A percentile compares a stretch with the other conserved stretches of the same genome.
phyloP scores from a whole-genome alignment of 305 asterid species.

The Fraxinus ornus region DNA sequence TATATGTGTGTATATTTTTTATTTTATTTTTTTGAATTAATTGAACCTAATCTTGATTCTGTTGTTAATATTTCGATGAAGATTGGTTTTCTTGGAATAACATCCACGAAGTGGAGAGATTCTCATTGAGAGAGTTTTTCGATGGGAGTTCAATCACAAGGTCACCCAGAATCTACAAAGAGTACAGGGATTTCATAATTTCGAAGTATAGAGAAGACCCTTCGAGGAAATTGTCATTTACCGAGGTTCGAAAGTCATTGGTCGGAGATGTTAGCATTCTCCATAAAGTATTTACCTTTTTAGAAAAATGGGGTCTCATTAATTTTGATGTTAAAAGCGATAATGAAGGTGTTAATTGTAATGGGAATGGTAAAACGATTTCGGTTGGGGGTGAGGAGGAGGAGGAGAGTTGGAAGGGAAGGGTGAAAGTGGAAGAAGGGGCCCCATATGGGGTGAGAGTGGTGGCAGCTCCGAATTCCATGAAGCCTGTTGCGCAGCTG shows the following conservation, averaged over 20 bases:
- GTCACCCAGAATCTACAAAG: conserved; percentile 76
- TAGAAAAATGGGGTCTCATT: conserved; percentile 91
- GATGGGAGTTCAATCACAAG: conserved; percentile 71
- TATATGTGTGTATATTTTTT: neutral
- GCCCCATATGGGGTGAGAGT: conserved; percentile 92
- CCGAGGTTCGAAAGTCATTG: conserved; percentile 79
- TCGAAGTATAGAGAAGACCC: conserved; percentile 77
- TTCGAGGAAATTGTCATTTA: conserved; percentile 54
- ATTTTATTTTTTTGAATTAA: neutral
- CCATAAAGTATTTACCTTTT: conserved; percentile 74
- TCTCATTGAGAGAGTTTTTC: conserved; percentile 73
- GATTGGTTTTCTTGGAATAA: conserved; percentile 88
- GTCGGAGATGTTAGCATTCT: conserved; percentile 76
- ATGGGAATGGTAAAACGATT: conserved; percentile 17
- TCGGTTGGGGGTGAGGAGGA: conserved; percentile 34
- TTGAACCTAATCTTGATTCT: conserved; percentile 29
- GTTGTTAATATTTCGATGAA: conserved; percentile 18
- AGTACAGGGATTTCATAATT: conserved; percentile 80
- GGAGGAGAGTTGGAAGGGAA: conserved; percentile 48
- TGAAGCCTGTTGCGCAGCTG: conserved; percentile 53
- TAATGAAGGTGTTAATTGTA: conserved; percentile 14
- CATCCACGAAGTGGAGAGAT: conserved; percentile 79
- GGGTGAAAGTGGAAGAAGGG: conserved; percentile 83
- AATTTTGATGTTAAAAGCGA: conserved; percentile 49
- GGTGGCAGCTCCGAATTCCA: conserved; percentile 78